These are phyloP conservation scores for Suillus americanus DNA, from an alignment of 768 basidiomycete genomes.

Conservation along the genomic window DNA sequence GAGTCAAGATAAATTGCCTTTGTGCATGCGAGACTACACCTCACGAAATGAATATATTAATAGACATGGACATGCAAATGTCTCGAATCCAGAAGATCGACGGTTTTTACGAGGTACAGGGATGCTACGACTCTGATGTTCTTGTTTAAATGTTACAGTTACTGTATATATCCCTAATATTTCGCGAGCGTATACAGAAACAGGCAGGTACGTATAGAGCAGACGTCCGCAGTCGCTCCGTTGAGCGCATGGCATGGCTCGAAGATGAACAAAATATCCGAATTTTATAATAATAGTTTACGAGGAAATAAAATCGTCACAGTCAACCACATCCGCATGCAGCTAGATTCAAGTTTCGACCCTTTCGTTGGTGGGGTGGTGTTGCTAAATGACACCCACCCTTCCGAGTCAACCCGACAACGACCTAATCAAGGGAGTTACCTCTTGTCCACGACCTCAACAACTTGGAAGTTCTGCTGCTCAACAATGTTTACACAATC, in stretches of 20 bases:
- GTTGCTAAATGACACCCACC: slow-evolving; percentile 2
- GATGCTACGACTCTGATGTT: not conserved
- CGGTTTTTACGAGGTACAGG: not conserved
- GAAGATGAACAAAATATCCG: not conserved
- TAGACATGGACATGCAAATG: not conserved
- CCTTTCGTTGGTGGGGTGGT: not conserved
- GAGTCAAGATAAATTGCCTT: not conserved
- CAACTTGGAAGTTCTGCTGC: not conserved
- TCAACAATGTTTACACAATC: not conserved
- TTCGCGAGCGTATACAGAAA: not conserved
- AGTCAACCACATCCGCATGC: not conserved
- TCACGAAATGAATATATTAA: not conserved
- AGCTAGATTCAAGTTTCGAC: slow-evolving; percentile 1
- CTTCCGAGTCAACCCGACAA: not conserved
- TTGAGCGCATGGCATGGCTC: not conserved
- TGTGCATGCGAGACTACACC: not conserved
- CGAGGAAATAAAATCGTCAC: not conserved
- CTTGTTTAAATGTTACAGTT: not conserved
- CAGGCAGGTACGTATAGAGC: not conserved
- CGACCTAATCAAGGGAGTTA: not conserved
- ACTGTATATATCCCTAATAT: not conserved
- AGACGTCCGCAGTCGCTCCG: not conserved
- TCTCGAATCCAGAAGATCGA: not conserved
- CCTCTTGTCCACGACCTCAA: not conserved
- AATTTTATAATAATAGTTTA: not conserved